These are phyloP conservation scores for Ophiognomonia clavigignenti-juglandacearum DNA, from an alignment of 2,329 filamentous ascomycete genomes.

Conservation along the genomic window DNA sequence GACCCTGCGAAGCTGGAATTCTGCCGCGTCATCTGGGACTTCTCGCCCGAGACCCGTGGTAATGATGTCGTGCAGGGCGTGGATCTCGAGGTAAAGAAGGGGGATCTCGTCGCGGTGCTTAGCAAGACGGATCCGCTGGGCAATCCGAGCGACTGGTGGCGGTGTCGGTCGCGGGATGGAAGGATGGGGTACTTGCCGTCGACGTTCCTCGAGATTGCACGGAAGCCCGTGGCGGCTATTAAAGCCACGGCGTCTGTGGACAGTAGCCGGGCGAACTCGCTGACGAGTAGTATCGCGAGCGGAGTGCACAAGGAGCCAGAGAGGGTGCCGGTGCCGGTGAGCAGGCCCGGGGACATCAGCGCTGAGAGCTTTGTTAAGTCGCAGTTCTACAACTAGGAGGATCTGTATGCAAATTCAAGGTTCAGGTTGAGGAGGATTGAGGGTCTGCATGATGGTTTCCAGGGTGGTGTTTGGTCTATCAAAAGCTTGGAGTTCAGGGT, in stretches of 20 bases:
- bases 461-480: not conserved
- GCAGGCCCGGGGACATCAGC: conserved; percentile 48
- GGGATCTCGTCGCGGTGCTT: conserved; percentile 90
- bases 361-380: conserved; percentile 54
- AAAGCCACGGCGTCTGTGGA: conserved; percentile 43
- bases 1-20: conserved; percentile 94
- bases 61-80: conserved; percentile 60
- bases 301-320: conserved; percentile 23
- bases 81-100: conserved; percentile 89
- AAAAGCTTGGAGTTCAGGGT: conserved; percentile 16
- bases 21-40: conserved; percentile 92
- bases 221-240: conserved; percentile 50
- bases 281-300: conserved; percentile 38
- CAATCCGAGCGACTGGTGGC: conserved; percentile 95
- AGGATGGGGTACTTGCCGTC: conserved; percentile 87
- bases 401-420: not conserved
- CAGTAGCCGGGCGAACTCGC: conserved; percentile 41
- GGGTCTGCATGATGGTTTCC: no score
- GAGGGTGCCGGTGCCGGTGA: conserved; percentile 26
- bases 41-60: conserved; percentile 68
- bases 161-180: conserved; percentile 84
- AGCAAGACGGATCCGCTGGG: conserved; percentile 90
- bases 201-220: conserved; percentile 78
- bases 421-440: no score
- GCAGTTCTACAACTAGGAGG: conserved; percentile 52